A percentile compares a stretch with the other conserved stretches of the same genome.
Evolutionary conservation across 2,329 filamentous ascomycete genomes (phyloP).

Genomic region (Pseudogymnoascus sp.): DNA sequence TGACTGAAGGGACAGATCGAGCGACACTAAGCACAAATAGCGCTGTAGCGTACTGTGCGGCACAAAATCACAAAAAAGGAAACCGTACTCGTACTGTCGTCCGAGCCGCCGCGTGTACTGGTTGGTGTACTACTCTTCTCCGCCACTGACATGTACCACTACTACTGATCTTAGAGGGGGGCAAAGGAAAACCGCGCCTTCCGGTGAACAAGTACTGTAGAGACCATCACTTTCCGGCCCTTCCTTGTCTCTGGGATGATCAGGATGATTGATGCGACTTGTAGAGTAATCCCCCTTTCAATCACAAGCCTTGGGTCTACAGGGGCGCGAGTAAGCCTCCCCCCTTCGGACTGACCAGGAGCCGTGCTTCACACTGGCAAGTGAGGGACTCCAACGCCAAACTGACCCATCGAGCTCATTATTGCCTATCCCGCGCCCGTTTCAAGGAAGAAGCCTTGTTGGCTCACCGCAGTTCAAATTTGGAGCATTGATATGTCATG

Average conservation of each 20-base stretch:
- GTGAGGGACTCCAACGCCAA: neutral
- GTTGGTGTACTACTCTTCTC: neutral
- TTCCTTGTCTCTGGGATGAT: conserved; percentile 7
- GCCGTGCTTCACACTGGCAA: neutral
- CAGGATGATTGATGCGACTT: conserved; percentile 8
- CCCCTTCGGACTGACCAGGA: conserved; percentile 2
- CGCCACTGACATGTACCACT: conserved; percentile 6
- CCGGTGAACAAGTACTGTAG: conserved; percentile 2
- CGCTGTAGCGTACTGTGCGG: neutral
- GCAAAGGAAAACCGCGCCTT: neutral
- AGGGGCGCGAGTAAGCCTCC: conserved; percentile 6
- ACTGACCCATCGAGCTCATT: neutral
- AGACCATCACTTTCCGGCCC: conserved; percentile 4
- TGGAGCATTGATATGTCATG: conserved; percentile 6
- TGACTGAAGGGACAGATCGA: neutral
- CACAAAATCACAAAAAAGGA: neutral
- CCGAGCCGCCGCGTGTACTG: conserved; percentile 8
- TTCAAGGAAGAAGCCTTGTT: conserved; percentile 8
- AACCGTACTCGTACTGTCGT: conserved; percentile 1
- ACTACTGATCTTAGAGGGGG: neutral
- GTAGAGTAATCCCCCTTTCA: neutral
- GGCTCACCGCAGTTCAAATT: conserved; percentile 5
- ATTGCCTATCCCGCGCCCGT: neutral
- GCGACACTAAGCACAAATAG: neutral
- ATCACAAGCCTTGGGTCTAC: neutral